A percentile compares a stretch with the other conserved stretches of the same genome.
phyloP scores from a whole-genome alignment of 2,329 filamentous ascomycete species.

The Nakataea oryzae region DNA sequence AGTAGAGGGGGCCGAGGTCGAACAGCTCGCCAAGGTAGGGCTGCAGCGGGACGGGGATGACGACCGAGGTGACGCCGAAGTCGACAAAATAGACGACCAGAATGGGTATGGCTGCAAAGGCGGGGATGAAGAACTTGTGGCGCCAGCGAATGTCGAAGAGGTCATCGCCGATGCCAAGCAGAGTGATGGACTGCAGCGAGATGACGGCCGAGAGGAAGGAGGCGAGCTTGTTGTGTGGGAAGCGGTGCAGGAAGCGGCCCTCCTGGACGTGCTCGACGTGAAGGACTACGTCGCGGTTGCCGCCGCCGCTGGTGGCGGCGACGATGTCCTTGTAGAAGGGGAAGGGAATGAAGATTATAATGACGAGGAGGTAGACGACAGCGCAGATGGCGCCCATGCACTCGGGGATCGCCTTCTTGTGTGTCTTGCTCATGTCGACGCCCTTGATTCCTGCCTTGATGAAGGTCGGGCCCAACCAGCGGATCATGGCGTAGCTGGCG shows the following conservation, averaged over 20 bases:
- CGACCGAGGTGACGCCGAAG: constrained; percentile 92
- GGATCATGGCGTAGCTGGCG: constrained; percentile 73
- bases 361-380: constrained; percentile 76
- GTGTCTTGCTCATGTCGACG: constrained; percentile 66
- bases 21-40: constrained; percentile 77
- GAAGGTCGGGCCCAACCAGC: constrained; percentile 88
- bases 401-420: constrained; percentile 74
- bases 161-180: constrained; percentile 90
- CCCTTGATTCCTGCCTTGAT: constrained; percentile 83
- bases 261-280: constrained; percentile 64
- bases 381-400: constrained; percentile 94
- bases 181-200: constrained; percentile 79
- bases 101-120: constrained; percentile 84
- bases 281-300: constrained; percentile 78
- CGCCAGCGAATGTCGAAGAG: constrained; percentile 97
- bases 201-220: constrained; percentile 92
- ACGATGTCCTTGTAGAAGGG: constrained; percentile 98
- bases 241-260: constrained; percentile 79
- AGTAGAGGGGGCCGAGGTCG: constrained; percentile 77
- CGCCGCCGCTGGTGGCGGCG: constrained; percentile 84
- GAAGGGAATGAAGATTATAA: constrained; percentile 92
- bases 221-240: constrained; percentile 92
- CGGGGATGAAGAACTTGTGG: constrained; percentile 97
- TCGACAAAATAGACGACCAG: constrained; percentile 97
- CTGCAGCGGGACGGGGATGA: constrained; percentile 78